Conservation (phyloP, 148 eudicot genomes). For the Rhododendron simsii region DNA sequence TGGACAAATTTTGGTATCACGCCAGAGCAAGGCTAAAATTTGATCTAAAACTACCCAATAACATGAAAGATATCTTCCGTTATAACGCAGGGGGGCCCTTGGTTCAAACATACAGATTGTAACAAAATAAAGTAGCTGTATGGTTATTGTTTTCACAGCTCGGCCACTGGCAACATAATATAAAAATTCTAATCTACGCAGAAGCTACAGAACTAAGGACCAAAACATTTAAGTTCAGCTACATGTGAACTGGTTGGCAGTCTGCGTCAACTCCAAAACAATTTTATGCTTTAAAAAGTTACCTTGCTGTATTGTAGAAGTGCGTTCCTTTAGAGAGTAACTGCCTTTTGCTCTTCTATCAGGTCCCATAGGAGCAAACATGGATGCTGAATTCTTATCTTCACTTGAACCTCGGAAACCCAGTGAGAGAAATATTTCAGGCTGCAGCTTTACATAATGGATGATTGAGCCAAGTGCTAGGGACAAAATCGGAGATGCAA, state of each 20-base stretch:
- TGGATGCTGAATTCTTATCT: constrained; percentile 17
- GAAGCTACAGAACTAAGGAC: background rate
- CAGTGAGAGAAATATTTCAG: constrained; percentile 53
- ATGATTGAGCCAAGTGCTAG: constrained; percentile 57
- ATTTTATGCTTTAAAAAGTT: background rate
- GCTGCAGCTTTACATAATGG: constrained; percentile 54
- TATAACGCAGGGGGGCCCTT: background rate
- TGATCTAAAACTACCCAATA: background rate
- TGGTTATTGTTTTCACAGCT: background rate
- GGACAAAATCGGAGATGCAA: constrained; percentile 81
- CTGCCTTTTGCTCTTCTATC: constrained; percentile 11
- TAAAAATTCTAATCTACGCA: background rate
- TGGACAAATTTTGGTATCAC: background rate
- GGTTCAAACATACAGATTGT: background rate
- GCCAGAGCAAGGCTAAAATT: background rate
- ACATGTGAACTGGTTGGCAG: background rate
- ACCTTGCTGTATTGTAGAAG: constrained; percentile 44
- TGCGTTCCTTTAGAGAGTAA: background rate
- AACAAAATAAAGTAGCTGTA: background rate
- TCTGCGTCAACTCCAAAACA: constrained; percentile 11
- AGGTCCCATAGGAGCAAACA: constrained; percentile 18
- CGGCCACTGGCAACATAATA: background rate
- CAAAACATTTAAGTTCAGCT: background rate
- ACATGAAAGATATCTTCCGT: background rate
- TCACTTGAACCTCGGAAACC: constrained; percentile 48